Conservation (phyloP, 2,329 filamentous ascomycete genomes). For the Botrytis fabae region DNA sequence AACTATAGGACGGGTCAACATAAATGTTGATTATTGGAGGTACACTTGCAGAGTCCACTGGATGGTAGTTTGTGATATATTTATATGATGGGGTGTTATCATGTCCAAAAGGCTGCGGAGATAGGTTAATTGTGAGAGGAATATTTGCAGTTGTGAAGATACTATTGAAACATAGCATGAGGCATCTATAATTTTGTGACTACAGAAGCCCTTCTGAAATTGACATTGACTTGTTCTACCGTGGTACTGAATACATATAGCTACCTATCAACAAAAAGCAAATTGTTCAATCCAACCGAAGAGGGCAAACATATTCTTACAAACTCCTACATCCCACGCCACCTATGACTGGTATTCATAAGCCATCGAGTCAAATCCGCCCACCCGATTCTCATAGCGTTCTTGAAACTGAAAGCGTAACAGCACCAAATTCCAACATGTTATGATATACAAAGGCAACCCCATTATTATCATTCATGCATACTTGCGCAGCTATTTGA, state of each 20-base stretch:
- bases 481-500: slow-evolving; percentile 36
- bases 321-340: slow-evolving; percentile 8
- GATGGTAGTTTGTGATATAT: neutral
- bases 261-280: slow-evolving; percentile 1
- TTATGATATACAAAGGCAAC: slow-evolving; percentile 14
- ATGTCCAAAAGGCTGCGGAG: neutral
- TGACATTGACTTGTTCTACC: neutral
- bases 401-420: slow-evolving; percentile 1
- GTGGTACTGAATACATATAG: neutral
- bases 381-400: neutral
- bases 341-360: slow-evolving; percentile 17
- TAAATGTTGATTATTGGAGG: neutral
- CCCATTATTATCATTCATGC: slow-evolving; percentile 26
- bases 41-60: neutral
- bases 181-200: neutral
- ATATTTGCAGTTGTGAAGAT: neutral
- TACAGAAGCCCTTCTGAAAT: neutral
- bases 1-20: neutral
- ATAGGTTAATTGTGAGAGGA: neutral
- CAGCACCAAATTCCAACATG: neutral
- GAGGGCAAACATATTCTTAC: slow-evolving; percentile 6
- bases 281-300: slow-evolving; percentile 7
- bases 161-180: neutral
- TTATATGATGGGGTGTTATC: neutral
- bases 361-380: neutral